Evolutionary conservation across 2,329 filamentous ascomycete species (phyloP), one percentile per base, ranked within the genome.

Genomic region (Colletotrichum noveboracense): DNA sequence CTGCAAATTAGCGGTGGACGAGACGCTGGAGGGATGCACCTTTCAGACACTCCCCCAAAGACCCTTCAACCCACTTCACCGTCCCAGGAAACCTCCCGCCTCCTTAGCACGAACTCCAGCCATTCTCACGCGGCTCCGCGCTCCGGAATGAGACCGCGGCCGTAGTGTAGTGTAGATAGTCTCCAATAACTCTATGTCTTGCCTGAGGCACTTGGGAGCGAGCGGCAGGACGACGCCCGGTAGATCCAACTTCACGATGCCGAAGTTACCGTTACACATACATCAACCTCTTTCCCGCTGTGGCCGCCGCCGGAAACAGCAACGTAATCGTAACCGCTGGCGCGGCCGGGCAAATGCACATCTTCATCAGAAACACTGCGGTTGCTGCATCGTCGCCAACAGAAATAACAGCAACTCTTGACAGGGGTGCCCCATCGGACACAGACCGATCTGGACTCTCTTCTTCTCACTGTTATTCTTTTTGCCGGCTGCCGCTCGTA

Each of bases 401-500:
- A 62, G 30, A 67, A 64, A 72, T 58, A 64, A 58, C 48, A 55
- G 21, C 24, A 60, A 34, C 55, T n/a, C 26, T 61, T 21, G 52
- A 69, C 66, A 69, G 55, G 66, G 66, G n/a, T 32, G 28, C 34
- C 52, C 38, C 69, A 30, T 64, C 73, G 73, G 73, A 75, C 56
- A 75, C 69, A 71, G 73, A 75, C 73, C 69, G 73, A 75, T 75
- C 73, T 75, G 69, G 73, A 71, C 73, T 67, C 62, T 72, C 36
- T 55, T 14, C 36, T 14, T 28, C 38, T 48, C 43, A 48, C 26
- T 38, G 7, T 38, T 36, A 14, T 70, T 26, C 24, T 28, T 72
- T 67, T 68, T 48, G 32, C 69, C 62, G 69, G 69, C 73, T 72
- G 62, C 69, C 73, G 73, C 73, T 72, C 69, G 73, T 75, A 75